Conservation (phyloP, 495 filamentous ascomycete species). For the Tuber brumale region DNA sequence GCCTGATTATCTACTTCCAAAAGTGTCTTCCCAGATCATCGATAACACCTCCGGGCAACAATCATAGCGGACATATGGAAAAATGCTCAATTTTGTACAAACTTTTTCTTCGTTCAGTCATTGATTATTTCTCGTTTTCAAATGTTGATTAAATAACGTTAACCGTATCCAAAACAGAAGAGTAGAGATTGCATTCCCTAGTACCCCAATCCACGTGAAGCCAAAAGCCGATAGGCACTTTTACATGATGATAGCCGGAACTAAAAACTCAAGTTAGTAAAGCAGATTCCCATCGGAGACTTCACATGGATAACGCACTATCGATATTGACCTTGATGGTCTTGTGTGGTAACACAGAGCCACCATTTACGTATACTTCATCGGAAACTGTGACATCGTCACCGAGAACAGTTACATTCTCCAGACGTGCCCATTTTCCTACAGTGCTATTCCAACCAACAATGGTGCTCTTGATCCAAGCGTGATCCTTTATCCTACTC, state of each 20-base stretch:
- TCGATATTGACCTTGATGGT: constrained; percentile 98
- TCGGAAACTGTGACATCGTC: constrained; percentile 98
- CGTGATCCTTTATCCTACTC: constrained; percentile 96
- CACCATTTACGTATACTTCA: constrained; percentile 98
- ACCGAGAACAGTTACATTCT: constrained; percentile 95
- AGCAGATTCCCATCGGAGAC: background rate
- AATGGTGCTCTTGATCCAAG: constrained; percentile 98
- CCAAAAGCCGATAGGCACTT: constrained; percentile 22
- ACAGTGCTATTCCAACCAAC: constrained; percentile 98
- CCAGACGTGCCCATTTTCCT: constrained; percentile 89
- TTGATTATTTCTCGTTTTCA: background rate
- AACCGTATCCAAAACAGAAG: constrained; percentile 20
- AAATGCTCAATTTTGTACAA: background rate
- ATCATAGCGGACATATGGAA: background rate
- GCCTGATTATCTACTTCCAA: background rate
- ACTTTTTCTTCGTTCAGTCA: background rate
- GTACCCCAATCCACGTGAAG: constrained; percentile 11
- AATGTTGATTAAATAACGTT: constrained; percentile 1
- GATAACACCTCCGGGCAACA: background rate
- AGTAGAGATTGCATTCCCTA: constrained; percentile 26
- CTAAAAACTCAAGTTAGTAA: constrained; percentile 41
- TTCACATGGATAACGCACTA: constrained; percentile 48
- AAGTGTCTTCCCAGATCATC: background rate
- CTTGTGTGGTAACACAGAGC: constrained; percentile 94
- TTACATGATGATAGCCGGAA: constrained; percentile 84